Evolutionary conservation across 2,329 filamentous ascomycete genomes (phyloP).

Genomic region (Beauveria rudraprayagi): DNA sequence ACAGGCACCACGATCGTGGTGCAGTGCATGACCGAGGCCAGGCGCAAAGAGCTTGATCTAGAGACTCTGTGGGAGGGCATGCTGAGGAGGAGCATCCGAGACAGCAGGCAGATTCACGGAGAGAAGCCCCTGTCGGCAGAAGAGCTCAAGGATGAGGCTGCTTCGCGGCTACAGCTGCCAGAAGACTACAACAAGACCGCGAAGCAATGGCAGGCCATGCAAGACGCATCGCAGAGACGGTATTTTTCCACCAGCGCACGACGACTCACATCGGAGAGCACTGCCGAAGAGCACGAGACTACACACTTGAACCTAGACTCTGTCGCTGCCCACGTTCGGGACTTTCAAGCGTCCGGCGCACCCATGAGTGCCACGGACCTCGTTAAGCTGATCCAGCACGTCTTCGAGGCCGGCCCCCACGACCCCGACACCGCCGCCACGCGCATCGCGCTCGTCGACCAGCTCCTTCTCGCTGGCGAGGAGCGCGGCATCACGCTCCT

Average conservation of each 20-base stretch:
- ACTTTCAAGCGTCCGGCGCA: constrained; percentile 32
- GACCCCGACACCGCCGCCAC: constrained; percentile 18
- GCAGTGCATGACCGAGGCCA: constrained; percentile 48
- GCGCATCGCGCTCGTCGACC: constrained; percentile 32
- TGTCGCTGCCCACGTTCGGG: constrained; percentile 24
- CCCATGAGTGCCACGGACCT: constrained; percentile 28
- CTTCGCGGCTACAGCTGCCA: constrained; percentile 26
- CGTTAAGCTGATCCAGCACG: constrained; percentile 29
- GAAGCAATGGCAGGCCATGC: constrained; percentile 27
- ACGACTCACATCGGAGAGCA: constrained; percentile 13
- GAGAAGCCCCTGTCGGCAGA: constrained; percentile 19
- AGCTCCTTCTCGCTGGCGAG: constrained; percentile 36
- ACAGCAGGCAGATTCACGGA: constrained; percentile 22
- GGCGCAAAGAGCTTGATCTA: constrained; percentile 44
- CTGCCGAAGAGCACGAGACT: not conserved
- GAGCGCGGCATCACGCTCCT: constrained; percentile 37
- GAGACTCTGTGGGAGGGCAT: constrained; percentile 43
- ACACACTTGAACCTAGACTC: constrained; percentile 14
- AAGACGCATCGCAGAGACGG: constrained; percentile 25
- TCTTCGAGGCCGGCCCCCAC: constrained; percentile 24
- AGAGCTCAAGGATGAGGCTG: constrained; percentile 24
- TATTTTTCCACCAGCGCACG: constrained; percentile 26
- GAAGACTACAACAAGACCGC: constrained; percentile 18
- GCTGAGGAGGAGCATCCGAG: constrained; percentile 27
- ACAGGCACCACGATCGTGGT: constrained; percentile 46